These are phyloP conservation scores for Phyllosticta citriasiana DNA, from an alignment of 2,329 filamentous ascomycete species.

Conservation along the genomic window DNA sequence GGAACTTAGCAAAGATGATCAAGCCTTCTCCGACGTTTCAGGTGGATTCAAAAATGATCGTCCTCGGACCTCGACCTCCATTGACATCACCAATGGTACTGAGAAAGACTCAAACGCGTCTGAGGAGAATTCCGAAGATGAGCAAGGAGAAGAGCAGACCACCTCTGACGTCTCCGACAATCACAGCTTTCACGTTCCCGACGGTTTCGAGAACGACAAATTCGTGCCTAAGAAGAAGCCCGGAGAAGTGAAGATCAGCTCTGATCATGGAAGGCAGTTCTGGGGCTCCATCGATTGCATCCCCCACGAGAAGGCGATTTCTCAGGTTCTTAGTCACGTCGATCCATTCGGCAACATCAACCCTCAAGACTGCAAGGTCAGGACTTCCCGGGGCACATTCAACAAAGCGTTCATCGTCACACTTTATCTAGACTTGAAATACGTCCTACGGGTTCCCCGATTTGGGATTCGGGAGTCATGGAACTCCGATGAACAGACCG, in stretches of 20 bases:
- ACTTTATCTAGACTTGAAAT: background rate
- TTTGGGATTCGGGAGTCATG: background rate
- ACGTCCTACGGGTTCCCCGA: background rate
- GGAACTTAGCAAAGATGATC: no score
- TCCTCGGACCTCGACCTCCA: no score
- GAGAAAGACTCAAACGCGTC: no score
- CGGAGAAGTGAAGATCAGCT: background rate
- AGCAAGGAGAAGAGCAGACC: no score
- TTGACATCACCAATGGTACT: no score
- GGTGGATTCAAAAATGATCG: no score
- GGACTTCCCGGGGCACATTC: background rate
- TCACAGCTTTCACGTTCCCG: no score
- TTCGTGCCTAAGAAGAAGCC: background rate
- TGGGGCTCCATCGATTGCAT: background rate
- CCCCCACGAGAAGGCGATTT: background rate
- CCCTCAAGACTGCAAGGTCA: background rate
- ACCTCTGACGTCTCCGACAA: no score
- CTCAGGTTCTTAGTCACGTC: background rate
- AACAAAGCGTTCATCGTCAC: background rate
- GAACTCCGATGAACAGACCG: background rate
- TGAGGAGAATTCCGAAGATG: no score
- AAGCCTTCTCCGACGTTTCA: no score
- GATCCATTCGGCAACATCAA: background rate
- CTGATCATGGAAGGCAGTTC: background rate
- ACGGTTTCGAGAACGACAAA: background rate